A percentile compares a stretch with the other conserved stretches of the same genome.
Conservation (phyloP, 805 yeast species). For the Nakazawaea holstii region DNA sequence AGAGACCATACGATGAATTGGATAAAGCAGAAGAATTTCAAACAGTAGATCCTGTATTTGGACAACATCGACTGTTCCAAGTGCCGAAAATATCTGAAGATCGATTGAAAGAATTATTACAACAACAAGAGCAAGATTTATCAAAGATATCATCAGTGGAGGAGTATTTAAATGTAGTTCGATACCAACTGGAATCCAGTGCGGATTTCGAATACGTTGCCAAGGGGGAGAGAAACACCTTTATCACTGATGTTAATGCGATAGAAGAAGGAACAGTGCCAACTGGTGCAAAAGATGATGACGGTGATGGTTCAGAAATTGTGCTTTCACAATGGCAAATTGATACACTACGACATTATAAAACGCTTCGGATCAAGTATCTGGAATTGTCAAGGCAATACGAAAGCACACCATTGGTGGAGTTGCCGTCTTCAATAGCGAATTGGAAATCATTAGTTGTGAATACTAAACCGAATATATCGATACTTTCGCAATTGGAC, state of each 20-base stretch:
- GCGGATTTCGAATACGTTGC: conserved; percentile 8
- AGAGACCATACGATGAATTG: conserved; percentile 3
- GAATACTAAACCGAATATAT: conserved; percentile 26
- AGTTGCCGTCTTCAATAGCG: conserved; percentile 30
- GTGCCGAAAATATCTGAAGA: conserved; percentile 1
- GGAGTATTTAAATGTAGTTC: conserved; percentile 27
- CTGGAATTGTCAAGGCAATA: conserved; percentile 17
- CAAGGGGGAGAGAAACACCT: conserved; percentile 7
- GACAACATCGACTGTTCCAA: conserved; percentile 6
- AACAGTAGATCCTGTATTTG: not conserved
- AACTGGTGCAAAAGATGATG: no score
- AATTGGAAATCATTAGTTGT: conserved; percentile 38
- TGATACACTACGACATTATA: conserved; percentile 16
- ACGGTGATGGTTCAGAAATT: no score
- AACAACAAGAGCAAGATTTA: not conserved
- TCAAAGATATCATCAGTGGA: conserved; percentile 17
- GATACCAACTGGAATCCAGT: conserved; percentile 23
- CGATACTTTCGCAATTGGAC: conserved; percentile 27
- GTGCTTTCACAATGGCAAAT: conserved; percentile 4
- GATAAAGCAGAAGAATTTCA: not conserved
- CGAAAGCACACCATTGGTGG: conserved; percentile 11
- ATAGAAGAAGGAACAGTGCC: not conserved
- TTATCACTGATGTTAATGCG: not conserved
- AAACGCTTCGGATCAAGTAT: conserved; percentile 14
- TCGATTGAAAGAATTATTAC: not conserved